Percentiles rank a stretch among this genome's conserved stretches.
Conservation (phyloP, 2,329 filamentous ascomycete genomes). For the Colletotrichum sp. region DNA sequence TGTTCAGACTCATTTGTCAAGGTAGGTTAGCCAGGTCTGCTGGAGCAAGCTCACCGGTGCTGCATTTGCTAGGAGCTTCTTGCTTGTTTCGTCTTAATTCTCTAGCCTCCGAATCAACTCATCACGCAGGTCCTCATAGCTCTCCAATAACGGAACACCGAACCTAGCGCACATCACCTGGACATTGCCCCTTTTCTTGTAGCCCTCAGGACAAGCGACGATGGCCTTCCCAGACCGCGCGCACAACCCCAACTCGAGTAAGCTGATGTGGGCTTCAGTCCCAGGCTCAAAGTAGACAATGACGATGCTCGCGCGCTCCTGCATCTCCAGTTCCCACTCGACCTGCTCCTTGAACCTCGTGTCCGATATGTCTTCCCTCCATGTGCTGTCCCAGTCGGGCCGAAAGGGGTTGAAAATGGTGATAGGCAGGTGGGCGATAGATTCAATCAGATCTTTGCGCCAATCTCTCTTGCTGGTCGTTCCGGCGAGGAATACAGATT, state of each 20-base stretch:
- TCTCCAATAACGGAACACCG: constrained; percentile 47
- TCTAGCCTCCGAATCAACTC: constrained; percentile 36
- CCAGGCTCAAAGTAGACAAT: constrained; percentile 60
- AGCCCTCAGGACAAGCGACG: constrained; percentile 57
- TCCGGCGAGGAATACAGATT: constrained; percentile 63
- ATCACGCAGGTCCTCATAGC: constrained; percentile 43
- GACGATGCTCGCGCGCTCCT: constrained; percentile 57
- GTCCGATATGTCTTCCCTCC: constrained; percentile 54
- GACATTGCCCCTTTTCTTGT: constrained; percentile 66
- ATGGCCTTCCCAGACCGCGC: constrained; percentile 49
- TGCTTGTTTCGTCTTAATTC: not conserved
- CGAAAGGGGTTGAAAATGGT: constrained; percentile 64
- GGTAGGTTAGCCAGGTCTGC: not conserved
- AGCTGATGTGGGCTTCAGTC: constrained; percentile 60
- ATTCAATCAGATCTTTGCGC: constrained; percentile 49
- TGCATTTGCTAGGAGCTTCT: no score
- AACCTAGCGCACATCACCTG: constrained; percentile 58
- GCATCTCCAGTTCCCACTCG: constrained; percentile 65
- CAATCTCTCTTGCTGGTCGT: constrained; percentile 55
- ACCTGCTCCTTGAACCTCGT: constrained; percentile 57
- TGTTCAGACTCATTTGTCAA: not conserved
- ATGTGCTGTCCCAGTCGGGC: constrained; percentile 59
- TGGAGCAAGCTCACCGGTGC: not conserved
- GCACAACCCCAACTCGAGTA: constrained; percentile 66
- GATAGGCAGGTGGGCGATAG: constrained; percentile 49